These are phyloP conservation scores for Scedosporium minutisporum DNA, from an alignment of 2,329 filamentous ascomycete genomes.

Conservation along the genomic window DNA sequence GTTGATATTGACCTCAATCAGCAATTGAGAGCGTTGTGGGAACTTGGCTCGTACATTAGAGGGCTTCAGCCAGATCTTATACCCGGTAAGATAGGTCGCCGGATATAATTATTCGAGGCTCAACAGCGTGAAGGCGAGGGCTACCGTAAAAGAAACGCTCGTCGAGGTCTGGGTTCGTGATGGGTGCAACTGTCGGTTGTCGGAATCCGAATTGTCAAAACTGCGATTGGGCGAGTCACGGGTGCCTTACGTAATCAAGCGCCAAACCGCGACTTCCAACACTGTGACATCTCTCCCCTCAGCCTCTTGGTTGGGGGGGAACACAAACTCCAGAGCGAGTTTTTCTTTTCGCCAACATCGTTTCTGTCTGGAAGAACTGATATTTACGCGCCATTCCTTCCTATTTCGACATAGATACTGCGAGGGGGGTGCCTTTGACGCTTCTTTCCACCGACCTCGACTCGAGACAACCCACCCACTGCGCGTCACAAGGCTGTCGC, in stretches of 20 bases:
- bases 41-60: not conserved
- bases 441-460: not conserved
- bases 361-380: not conserved
- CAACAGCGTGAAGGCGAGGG: not conserved
- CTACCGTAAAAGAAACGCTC: not conserved
- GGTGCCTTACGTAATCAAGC: slow-evolving; percentile 4
- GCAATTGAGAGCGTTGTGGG: not conserved
- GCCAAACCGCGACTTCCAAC: not conserved
- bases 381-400: not conserved
- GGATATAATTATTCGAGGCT: not conserved
- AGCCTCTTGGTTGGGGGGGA: not conserved
- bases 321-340: not conserved
- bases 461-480: not conserved
- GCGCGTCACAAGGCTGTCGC: not conserved
- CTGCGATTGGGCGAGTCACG: slow-evolving; percentile 3
- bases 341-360: not conserved
- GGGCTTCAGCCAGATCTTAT: not conserved
- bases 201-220: not conserved
- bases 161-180: not conserved
- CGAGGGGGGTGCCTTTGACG: not conserved
- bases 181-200: not conserved
- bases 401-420: not conserved
- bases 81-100: not conserved
- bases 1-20: not conserved
- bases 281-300: not conserved